These are phyloP conservation scores for Ustilago tritici DNA, from an alignment of 1,284 basidiomycete genomes.

Conservation along the genomic window DNA sequence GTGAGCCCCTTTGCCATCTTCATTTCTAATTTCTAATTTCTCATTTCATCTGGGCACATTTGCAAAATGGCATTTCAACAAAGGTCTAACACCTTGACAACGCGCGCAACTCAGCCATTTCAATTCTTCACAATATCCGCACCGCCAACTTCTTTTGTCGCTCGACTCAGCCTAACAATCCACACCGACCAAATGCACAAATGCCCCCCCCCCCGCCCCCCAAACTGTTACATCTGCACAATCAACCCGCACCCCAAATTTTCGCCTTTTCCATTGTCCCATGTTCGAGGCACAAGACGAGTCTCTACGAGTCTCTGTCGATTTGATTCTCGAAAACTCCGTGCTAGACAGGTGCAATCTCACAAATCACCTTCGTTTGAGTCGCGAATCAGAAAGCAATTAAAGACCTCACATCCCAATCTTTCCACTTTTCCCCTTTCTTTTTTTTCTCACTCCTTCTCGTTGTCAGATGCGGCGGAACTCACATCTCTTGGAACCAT, in stretches of 20 bases:
- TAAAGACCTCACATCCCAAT: conserved; percentile 27
- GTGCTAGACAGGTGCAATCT: conserved; percentile 39
- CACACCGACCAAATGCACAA: background rate
- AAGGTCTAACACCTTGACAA: conserved; percentile 13
- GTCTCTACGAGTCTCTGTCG: background rate
- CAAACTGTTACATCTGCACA: background rate
- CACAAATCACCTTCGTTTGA: conserved; percentile 10
- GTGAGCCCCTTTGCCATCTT: too few species aligned
- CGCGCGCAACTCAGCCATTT: background rate
- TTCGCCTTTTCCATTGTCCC: conserved; percentile 12
- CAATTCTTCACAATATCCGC: background rate
- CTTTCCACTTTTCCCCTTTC: background rate
- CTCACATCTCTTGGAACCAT: conserved; percentile 8
- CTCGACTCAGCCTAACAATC: conserved; percentile 1
- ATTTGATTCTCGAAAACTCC: conserved; percentile 19
- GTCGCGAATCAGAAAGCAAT: background rate
- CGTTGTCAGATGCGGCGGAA: conserved; percentile 16
- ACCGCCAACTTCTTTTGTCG: conserved; percentile 1
- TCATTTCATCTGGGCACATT: background rate
- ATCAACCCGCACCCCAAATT: conserved; percentile 13
- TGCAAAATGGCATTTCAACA: conserved; percentile 12
- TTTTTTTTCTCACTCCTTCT: background rate
- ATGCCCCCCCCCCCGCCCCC: too few species aligned
- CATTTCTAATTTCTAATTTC: background rate
- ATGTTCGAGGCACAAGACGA: conserved; percentile 4